Evolutionary conservation across 441 rosid species (phyloP).

Genomic region (Erodium texanum): DNA sequence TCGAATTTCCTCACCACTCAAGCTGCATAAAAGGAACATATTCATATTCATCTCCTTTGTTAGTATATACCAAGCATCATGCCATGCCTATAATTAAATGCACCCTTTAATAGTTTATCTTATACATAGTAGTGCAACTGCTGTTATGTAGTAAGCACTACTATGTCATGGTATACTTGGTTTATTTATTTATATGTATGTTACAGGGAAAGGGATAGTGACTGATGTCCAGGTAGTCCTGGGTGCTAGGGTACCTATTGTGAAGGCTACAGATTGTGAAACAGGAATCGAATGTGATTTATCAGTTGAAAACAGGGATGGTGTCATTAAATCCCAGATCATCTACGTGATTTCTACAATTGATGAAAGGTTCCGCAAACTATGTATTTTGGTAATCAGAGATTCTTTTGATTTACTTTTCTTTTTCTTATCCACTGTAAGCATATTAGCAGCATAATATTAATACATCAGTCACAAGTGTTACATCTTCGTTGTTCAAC

Average conservation of each 20-base stretch:
- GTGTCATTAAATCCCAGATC: slow-evolving; percentile 35
- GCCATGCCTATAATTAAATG: too few species aligned
- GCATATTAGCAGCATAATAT: neutral
- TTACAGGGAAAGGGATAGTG: slow-evolving; percentile 40
- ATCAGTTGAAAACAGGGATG: slow-evolving; percentile 46
- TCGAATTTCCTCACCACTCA: neutral
- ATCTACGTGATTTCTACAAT: slow-evolving; percentile 34
- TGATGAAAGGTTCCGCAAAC: slow-evolving; percentile 49
- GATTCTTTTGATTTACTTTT: slow-evolving; percentile 7
- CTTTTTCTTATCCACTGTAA: neutral
- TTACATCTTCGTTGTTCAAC: neutral
- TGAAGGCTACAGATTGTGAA: slow-evolving; percentile 34
- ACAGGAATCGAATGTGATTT: slow-evolving; percentile 44
- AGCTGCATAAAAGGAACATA: neutral
- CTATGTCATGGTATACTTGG: too few species aligned
- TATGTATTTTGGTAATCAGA: slow-evolving; percentile 42
- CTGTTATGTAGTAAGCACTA: too few species aligned
- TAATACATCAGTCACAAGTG: neutral
- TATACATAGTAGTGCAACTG: too few species aligned
- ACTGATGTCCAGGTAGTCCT: slow-evolving; percentile 28
- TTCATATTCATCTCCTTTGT: neutral
- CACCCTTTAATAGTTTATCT: too few species aligned
- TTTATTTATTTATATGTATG: neutral
- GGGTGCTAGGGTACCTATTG: slow-evolving; percentile 47
- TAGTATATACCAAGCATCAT: too few species aligned